A percentile compares a stretch with the other conserved stretches of the same genome.
These are phyloP conservation scores for Botryobasidium botryosum DNA, from an alignment of 768 basidiomycete genomes.

Conservation along the genomic window DNA sequence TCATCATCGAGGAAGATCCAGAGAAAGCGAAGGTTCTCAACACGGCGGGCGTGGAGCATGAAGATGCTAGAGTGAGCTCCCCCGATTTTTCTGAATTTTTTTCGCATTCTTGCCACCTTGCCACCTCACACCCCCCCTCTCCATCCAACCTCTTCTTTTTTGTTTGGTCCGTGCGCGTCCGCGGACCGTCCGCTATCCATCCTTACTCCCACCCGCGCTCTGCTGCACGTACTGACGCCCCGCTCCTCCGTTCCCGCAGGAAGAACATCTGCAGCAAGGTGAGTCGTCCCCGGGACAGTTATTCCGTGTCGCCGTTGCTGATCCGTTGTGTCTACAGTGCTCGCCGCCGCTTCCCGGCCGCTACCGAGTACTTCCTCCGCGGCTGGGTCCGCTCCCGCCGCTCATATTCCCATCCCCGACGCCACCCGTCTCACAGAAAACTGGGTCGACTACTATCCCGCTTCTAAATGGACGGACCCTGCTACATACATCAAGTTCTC, in stretches of 20 bases:
- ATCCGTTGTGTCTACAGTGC: conserved; percentile 25
- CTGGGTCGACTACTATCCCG: conserved; percentile 60
- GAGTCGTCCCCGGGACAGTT: not conserved
- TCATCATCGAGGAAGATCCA: conserved; percentile 65
- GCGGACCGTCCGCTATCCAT: conserved; percentile 1
- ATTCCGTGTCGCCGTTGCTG: not conserved
- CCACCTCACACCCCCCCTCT: conserved; percentile 7
- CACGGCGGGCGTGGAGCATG: conserved; percentile 79
- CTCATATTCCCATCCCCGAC: conserved; percentile 87
- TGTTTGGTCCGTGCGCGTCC: no score
- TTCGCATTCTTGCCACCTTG: conserved; percentile 15
- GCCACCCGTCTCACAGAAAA: conserved; percentile 65
- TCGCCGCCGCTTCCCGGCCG: conserved; percentile 36
- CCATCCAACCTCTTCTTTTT: conserved; percentile 3
- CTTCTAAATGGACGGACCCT: conserved; percentile 58
- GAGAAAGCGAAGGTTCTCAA: conserved; percentile 66
- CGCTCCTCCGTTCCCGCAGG: conserved; percentile 24
- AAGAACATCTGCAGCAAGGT: conserved; percentile 28
- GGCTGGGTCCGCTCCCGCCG: conserved; percentile 29
- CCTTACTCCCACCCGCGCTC: not conserved
- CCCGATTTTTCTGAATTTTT: conserved; percentile 17
- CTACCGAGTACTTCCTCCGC: conserved; percentile 13
- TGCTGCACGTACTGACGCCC: conserved; percentile 18
- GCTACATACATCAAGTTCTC: conserved; percentile 63
- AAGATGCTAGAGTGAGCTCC: conserved; percentile 78